Conservation (phyloP, 1,284 basidiomycete species). For the Sporisorium iseilematis-ciliati region DNA sequence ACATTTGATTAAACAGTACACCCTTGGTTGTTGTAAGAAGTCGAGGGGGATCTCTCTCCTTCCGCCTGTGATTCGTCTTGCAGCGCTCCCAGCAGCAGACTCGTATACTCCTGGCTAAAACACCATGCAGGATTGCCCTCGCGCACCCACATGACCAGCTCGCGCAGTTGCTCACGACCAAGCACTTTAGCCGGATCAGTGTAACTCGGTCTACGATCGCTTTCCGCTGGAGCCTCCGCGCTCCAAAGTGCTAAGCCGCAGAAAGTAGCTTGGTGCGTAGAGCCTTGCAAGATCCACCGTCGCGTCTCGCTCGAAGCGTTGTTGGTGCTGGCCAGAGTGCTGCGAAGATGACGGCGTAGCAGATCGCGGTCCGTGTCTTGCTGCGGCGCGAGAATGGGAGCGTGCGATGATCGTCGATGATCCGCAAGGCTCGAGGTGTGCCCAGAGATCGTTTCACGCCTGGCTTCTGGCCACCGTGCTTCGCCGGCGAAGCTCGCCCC, state of each 20-base stretch:
- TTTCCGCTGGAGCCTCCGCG: background rate
- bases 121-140: slow-evolving; percentile 31
- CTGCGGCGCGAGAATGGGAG: slow-evolving; percentile 1
- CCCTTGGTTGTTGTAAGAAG: background rate
- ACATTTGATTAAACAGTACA: background rate
- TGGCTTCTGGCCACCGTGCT: slow-evolving; percentile 7
- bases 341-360: slow-evolving; percentile 16
- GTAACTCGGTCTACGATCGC: background rate
- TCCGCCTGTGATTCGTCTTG: background rate
- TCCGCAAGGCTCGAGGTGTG: background rate
- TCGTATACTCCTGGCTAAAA: slow-evolving; percentile 29
- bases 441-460: slow-evolving; percentile 13
- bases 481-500: slow-evolving; percentile 40
- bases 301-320: slow-evolving; percentile 26
- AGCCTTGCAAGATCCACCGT: slow-evolving; percentile 40
- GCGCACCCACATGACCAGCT: slow-evolving; percentile 23
- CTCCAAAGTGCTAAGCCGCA: slow-evolving; percentile 31
- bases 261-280: slow-evolving; percentile 21
- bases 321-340: background rate
- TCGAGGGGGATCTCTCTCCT: background rate
- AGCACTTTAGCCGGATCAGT: slow-evolving; percentile 6
- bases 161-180: slow-evolving; percentile 12
- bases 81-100: slow-evolving; percentile 25
- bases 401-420: slow-evolving; percentile 18
- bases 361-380: slow-evolving; percentile 16